Percentiles rank a stretch among this genome's conserved stretches.
These are phyloP conservation scores for Chlorophyllum brunneum DNA, from an alignment of 768 basidiomycete species.

Conservation along the genomic window DNA sequence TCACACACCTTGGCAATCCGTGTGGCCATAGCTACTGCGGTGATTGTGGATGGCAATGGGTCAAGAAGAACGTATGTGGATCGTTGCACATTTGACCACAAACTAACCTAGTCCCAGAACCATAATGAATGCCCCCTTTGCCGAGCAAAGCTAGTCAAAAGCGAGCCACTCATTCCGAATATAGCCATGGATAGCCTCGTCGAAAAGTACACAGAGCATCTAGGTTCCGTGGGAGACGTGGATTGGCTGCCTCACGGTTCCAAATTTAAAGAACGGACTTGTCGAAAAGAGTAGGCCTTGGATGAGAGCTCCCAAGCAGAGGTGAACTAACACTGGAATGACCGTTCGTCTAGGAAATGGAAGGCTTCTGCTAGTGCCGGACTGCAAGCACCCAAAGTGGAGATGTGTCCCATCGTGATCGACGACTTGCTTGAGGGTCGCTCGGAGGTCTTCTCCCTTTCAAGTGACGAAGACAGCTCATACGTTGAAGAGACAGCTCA, in stretches of 20 bases:
- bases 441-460: not conserved
- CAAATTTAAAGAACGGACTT: conserved; percentile 46
- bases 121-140: conserved; percentile 55
- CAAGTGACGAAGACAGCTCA: conserved; percentile 9
- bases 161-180: conserved; percentile 58
- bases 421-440: not conserved
- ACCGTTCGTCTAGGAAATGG: conserved; percentile 13
- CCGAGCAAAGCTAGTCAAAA: conserved; percentile 39
- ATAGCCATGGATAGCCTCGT: conserved; percentile 57
- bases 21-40: conserved; percentile 77
- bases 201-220: conserved; percentile 53
- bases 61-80: conserved; percentile 43
- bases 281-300: conserved; percentile 48
- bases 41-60: conserved; percentile 61
- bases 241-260: conserved; percentile 53
- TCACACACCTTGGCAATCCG: conserved; percentile 59
- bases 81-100: not conserved
- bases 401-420: not conserved
- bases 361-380: conserved; percentile 4
- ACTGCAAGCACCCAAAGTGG: not conserved
- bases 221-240: conserved; percentile 35
- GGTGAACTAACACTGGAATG: not conserved
- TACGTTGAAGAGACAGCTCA: conserved; percentile 3
- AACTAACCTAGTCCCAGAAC: conserved; percentile 19
- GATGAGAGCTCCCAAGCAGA: not conserved